Evolutionary conservation across 208 protist species (phyloP).

Genomic region (Acanthamoeba castellanii): DNA sequence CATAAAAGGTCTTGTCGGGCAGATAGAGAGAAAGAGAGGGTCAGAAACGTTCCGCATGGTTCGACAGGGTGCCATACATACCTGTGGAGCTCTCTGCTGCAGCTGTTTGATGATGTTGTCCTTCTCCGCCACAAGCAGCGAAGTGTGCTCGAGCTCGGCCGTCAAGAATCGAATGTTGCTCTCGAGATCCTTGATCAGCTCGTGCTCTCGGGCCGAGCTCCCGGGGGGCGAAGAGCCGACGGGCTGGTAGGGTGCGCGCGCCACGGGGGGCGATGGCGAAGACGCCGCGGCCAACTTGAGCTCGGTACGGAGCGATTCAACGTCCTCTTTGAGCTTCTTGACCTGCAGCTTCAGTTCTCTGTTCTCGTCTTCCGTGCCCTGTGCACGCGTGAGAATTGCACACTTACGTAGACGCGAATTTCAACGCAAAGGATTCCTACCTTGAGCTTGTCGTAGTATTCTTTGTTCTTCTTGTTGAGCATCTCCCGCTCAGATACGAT

Average conservation of each 20-base stretch:
- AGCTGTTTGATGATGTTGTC: constrained; percentile 59
- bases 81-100: constrained; percentile 2
- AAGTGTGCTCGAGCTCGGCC: constrained; percentile 51
- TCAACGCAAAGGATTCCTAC: not conserved
- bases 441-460: constrained; percentile 27
- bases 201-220: not conserved
- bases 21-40: not conserved
- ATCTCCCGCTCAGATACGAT: constrained; percentile 61
- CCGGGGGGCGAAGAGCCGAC: not conserved
- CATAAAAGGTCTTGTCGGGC: not conserved
- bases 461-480: constrained; percentile 34
- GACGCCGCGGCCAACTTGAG: not conserved
- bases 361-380: not conserved
- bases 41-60: not conserved
- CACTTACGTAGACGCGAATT: too few species aligned
- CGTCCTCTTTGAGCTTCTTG: constrained; percentile 7
- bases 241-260: not conserved
- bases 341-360: not conserved
- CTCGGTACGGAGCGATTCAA: not conserved
- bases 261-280: not conserved
- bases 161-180: constrained; percentile 55
- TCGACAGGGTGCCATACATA: not conserved
- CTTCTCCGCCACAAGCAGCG: not conserved
- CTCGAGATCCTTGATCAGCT: constrained; percentile 60
- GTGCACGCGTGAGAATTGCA: not conserved